A percentile compares a stretch with the other conserved stretches of the same genome.
Conservation (phyloP, 257 asterid species). For the Solanum bulbocastanum region DNA sequence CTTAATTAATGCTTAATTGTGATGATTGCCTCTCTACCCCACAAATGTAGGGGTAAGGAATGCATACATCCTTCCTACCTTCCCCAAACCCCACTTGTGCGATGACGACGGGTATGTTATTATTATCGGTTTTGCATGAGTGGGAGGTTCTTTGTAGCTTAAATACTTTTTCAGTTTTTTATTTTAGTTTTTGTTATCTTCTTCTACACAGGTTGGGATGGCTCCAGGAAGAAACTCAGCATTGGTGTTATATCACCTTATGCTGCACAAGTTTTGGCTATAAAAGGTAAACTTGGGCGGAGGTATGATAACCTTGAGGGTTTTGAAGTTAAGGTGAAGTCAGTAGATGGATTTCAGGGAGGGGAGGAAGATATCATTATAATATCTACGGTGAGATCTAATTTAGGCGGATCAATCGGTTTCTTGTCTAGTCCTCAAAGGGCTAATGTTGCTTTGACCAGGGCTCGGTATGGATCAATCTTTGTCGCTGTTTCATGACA, state of each 20-base stretch:
- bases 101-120: no score
- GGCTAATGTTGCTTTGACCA: conserved; percentile 60
- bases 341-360: conserved; percentile 73
- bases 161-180: not conserved
- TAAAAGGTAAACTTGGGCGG: conserved; percentile 21
- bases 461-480: conserved; percentile 48
- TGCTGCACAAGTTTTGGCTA: conserved; percentile 53
- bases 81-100: no score
- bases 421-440: conserved; percentile 42
- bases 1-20: not conserved
- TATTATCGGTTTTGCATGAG: not conserved
- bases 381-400: conserved; percentile 58
- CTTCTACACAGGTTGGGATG: conserved; percentile 28
- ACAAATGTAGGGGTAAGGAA: no score
- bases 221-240: conserved; percentile 27
- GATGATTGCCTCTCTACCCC: not conserved
- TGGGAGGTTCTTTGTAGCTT: not conserved
- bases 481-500: not conserved
- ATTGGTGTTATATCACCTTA: conserved; percentile 69
- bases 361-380: conserved; percentile 63
- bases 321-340: conserved; percentile 46
- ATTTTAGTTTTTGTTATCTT: not conserved
- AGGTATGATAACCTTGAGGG: conserved; percentile 21
- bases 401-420: conserved; percentile 40
- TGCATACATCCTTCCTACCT: no score